Base-by-base conservation (phyloP, 2,329 filamentous ascomycete species). In the Botrytis fabae region DNA sequence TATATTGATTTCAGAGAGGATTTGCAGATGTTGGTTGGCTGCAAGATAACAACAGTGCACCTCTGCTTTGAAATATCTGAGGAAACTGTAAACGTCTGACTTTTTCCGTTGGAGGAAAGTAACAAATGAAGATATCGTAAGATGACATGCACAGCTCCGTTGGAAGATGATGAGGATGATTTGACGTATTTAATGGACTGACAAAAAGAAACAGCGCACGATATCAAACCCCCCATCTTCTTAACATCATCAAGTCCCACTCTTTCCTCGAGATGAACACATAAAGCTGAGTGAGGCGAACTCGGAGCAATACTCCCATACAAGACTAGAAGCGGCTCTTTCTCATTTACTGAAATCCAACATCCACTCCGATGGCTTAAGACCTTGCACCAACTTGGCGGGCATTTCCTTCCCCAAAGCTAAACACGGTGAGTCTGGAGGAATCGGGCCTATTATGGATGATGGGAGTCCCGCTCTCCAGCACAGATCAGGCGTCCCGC, bases 381-480 rank as follows among this genome's bases (percentile, higher is more conserved):
- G 35, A 18, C 60, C 40, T 62, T 5, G 32, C 40, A 22, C 22
- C 7, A n/a, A 18, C 60, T 62, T n/a, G 2, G 32, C n/a, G 22
- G 35, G n/a, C 40, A 62, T n/a, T 62, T 62, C 60, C 60, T 62
- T 62, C 60, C 60, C 60, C 25, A 61, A 8, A n/a, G 6, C 59
- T 61, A 40, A 25, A 61, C 35, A 40, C 60, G 60, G 12, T 18
- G 60, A 62, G 60, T 40, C 35, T 62, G 60, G 60, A 40, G 35
- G 28, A 62, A 40, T 62, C 60, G 35, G 60, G 38, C 60, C 60
- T 62, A 62, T 62, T 40, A 40, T 62, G 60, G 60, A 62, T 62
- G 16, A 7, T 62, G 60, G 14, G 22, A 38, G 14, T 62, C 25
- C 60, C 60, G 60, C 60, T 62, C 35, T n/a, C 25, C 10, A 61